A percentile compares a stretch with the other conserved stretches of the same genome.
Evolutionary conservation across 257 asterid species (phyloP).

Genomic region (Mitragyna speciosa): DNA sequence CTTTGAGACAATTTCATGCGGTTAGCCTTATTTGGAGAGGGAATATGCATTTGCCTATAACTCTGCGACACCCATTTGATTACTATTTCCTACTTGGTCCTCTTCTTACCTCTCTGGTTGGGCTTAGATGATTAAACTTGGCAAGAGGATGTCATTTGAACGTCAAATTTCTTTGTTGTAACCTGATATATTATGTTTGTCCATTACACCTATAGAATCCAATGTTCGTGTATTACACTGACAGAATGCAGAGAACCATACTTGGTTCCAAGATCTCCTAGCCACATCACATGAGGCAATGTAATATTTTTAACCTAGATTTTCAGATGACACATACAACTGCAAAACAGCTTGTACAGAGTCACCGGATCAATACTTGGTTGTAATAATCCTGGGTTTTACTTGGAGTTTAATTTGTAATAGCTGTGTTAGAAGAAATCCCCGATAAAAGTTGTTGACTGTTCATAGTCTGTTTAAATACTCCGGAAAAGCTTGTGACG

Average conservation of each 20-base stretch:
- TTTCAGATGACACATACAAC: constrained; percentile 3
- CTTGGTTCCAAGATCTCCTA: constrained; percentile 6
- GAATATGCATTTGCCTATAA: constrained; percentile 11
- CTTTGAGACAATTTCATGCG: constrained; percentile 3
- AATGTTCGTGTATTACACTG: not conserved
- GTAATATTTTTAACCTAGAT: not conserved
- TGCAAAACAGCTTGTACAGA: constrained; percentile 17
- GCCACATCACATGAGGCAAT: not conserved
- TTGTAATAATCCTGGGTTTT: constrained; percentile 17
- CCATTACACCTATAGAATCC: constrained; percentile 1
- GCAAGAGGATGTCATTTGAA: constrained; percentile 14
- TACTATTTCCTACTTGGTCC: constrained; percentile 12
- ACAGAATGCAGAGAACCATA: constrained; percentile 5
- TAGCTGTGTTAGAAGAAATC: not conserved
- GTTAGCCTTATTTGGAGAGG: constrained; percentile 17
- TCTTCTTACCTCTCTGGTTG: constrained; percentile 12
- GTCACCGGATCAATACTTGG: not conserved
- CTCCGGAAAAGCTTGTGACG: not conserved
- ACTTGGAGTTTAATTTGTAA: not conserved
- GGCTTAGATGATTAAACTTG: not conserved
- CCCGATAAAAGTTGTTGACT: not conserved
- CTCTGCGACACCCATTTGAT: not conserved
- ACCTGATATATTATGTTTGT: not conserved
- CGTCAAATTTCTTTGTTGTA: not conserved
- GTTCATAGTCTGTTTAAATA: not conserved